These are phyloP conservation scores for Phytopythium vexans DNA, from an alignment of 352 stramenopile genomes.

Conservation along the genomic window DNA sequence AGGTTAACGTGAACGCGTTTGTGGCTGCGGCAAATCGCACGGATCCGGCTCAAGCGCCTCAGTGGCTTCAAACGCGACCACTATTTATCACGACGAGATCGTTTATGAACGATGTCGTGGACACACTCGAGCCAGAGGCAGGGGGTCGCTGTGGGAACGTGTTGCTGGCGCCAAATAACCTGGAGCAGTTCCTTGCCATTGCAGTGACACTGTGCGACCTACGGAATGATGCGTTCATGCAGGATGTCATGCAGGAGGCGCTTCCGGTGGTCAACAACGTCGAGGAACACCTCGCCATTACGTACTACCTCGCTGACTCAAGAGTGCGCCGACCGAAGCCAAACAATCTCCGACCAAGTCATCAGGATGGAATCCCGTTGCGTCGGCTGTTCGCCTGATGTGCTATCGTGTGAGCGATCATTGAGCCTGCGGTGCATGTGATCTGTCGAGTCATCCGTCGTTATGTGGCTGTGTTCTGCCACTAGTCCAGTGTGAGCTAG, in stretches of 20 bases:
- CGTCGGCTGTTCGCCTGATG: conserved; percentile 20
- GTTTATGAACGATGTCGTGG: conserved; percentile 1
- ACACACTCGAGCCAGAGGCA: not conserved
- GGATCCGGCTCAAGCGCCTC: conserved; percentile 3
- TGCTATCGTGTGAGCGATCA: conserved; percentile 11
- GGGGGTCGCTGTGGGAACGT: conserved; percentile 2
- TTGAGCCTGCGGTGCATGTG: conserved; percentile 2
- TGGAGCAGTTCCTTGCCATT: conserved; percentile 13
- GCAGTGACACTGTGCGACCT: conserved; percentile 6
- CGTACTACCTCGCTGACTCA: conserved; percentile 15
- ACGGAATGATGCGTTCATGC: conserved; percentile 20
- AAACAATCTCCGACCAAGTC: conserved; percentile 14
- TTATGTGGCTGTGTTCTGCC: not conserved
- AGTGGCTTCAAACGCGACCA: not conserved
- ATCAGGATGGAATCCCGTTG: conserved; percentile 15
- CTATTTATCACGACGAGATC: conserved; percentile 7
- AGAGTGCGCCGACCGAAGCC: conserved; percentile 12
- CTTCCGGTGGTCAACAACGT: conserved; percentile 25
- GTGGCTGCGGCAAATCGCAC: conserved; percentile 12
- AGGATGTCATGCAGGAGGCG: conserved; percentile 16
- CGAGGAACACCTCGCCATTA: conserved; percentile 15
- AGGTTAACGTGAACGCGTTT: conserved; percentile 14
- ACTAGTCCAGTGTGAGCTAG: too few relatives aligned
- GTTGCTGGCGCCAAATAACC: conserved; percentile 17
- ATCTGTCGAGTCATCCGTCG: conserved; percentile 1